Evolutionary conservation across 257 asterid species (phyloP), one percentile per base, ranked within the genome.

Genomic region (Cruciata laevipes): DNA sequence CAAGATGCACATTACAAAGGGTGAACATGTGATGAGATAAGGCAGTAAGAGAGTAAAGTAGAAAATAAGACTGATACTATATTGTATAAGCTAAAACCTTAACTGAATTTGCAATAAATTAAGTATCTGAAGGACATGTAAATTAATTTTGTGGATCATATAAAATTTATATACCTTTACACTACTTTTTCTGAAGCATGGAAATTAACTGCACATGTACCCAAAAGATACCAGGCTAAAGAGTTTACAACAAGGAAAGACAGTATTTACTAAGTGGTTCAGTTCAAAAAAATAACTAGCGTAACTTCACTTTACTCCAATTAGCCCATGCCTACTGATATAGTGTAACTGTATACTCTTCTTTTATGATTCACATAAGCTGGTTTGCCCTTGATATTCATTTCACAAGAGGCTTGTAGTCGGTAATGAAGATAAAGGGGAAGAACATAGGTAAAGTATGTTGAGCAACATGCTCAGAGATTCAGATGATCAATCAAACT

Each of bases 1-100:
- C 75, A 79, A 77, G 53, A 70, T 37, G 66, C 24, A 59, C 13
- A 66, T 47, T 61, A 62, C 25, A 40, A 32, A 40, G 32, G 35
- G 35, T 21, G 61, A 14, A 72, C 21, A 64, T 27, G 38, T 23
- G 65, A 32, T 2, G 5, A 49, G 10, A 67, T 38, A 44, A 14
- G 57, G 27, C 10, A 11, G 55, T 33, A 60, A 47, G 11, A 21
- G 35, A 62, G 21, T 17, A 31, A 53, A 56, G 33, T 16, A 6
- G 25, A 21, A 27, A 57, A 10, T 66, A 33, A 38, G 25, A 40
- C 21, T 3, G n/a, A 18, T 21, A 12, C 20, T 4, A 17, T 6
- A 59, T 58, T 62, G 65, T n/a, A 37, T 21, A 59, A 24, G 53
- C 20, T 14, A 37, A 20, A 52, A 16, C 7, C 5, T 21, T 38